Conservation (phyloP, 768 basidiomycete species). For the Artomyces pyxidatus region DNA sequence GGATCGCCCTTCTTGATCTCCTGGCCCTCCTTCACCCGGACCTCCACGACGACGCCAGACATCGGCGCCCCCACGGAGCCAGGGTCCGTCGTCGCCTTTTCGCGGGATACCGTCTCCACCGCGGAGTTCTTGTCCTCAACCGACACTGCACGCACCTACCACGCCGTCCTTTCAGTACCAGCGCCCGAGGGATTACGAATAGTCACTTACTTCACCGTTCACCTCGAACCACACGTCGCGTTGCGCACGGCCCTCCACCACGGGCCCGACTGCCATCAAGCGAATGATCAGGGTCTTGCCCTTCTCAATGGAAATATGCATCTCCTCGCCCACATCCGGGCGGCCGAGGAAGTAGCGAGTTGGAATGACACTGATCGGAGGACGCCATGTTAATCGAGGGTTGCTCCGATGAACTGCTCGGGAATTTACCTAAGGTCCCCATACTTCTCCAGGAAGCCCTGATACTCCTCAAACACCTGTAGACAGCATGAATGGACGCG, state of each 20-base stretch:
- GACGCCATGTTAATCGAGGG: slow-evolving; percentile 5
- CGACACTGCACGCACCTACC: slow-evolving; percentile 84
- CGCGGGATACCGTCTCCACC: slow-evolving; percentile 88
- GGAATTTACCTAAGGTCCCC: slow-evolving; percentile 78
- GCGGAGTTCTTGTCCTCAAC: slow-evolving; percentile 98
- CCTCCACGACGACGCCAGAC: slow-evolving; percentile 98
- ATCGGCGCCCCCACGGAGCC: slow-evolving; percentile 97
- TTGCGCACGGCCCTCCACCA: slow-evolving; percentile 85
- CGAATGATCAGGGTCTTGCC: slow-evolving; percentile 97
- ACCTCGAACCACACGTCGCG: slow-evolving; percentile 99
- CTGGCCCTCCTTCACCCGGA: slow-evolving; percentile 94
- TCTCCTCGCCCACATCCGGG: slow-evolving; percentile 88
- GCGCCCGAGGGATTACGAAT: not conserved
- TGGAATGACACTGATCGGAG: slow-evolving; percentile 68
- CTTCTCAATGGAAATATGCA: slow-evolving; percentile 92
- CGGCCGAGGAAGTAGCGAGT: slow-evolving; percentile 96
- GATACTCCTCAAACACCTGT: slow-evolving; percentile 95
- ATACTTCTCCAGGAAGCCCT: slow-evolving; percentile 90
- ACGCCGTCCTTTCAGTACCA: slow-evolving; percentile 1
- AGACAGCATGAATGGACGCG: not conserved
- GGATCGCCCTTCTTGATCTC: slow-evolving; percentile 99
- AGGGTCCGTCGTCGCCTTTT: slow-evolving; percentile 89
- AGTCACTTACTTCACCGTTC: slow-evolving; percentile 72
- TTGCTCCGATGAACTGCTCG: slow-evolving; percentile 5
- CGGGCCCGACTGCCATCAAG: slow-evolving; percentile 90